phyloP scores from a whole-genome alignment of 2,329 filamentous ascomycete genomes.

The Colletotrichum plurivorum region DNA sequence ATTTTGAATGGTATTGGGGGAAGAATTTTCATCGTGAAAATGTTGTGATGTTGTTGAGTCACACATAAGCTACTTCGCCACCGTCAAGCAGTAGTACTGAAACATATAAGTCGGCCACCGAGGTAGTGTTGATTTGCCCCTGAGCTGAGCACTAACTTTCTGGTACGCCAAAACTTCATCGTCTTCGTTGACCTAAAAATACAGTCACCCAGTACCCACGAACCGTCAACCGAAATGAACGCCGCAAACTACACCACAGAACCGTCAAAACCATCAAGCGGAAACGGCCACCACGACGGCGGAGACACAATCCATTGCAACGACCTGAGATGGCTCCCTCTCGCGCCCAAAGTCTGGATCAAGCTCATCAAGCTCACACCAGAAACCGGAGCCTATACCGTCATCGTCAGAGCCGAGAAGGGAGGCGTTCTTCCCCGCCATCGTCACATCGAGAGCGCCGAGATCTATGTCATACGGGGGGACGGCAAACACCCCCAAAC shows the following conservation, averaged over 20 bases:
- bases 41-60: too few relatives aligned
- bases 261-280: background rate
- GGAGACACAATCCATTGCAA: conserved; percentile 18
- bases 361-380: conserved; percentile 11
- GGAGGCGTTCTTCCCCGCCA: conserved; percentile 12
- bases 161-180: too few relatives aligned
- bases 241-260: background rate
- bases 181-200: too few relatives aligned
- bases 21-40: too few relatives aligned
- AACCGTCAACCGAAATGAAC: background rate
- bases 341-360: conserved; percentile 11
- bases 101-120: too few relatives aligned
- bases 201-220: background rate
- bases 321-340: background rate
- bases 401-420: conserved; percentile 14
- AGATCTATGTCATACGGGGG: conserved; percentile 14
- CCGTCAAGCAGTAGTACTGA: too few relatives aligned
- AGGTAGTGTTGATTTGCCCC: too few relatives aligned
- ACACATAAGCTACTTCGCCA: too few relatives aligned
- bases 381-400: conserved; percentile 10
- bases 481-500: conserved; percentile 4
- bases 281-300: background rate
- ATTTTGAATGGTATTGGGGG: too few relatives aligned
- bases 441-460: conserved; percentile 4
- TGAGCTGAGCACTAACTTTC: too few relatives aligned